Evolutionary conservation across 345 rosid species (phyloP).

Genomic region (Citrus unshiu): DNA sequence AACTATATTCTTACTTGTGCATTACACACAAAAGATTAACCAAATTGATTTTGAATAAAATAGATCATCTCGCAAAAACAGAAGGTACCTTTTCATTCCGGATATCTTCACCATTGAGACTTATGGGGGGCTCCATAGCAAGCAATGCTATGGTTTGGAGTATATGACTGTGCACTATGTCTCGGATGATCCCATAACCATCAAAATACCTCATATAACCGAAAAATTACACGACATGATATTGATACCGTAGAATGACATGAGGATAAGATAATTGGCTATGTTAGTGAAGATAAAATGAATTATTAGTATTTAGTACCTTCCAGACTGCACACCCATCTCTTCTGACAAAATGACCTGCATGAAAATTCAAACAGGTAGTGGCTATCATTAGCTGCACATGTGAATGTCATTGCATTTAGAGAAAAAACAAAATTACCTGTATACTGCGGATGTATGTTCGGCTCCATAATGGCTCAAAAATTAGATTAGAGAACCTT

Average conservation of each 20-base stretch:
- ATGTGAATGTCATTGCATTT: neutral
- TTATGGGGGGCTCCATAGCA: slow-evolving; percentile 83
- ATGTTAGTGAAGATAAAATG: too few species aligned
- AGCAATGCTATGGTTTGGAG: slow-evolving; percentile 75
- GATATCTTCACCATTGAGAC: slow-evolving; percentile 45
- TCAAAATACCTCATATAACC: slow-evolving; percentile 53
- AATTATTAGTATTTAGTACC: too few species aligned
- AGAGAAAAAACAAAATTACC: slow-evolving; percentile 28
- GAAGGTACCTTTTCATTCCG: too few species aligned
- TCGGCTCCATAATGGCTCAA: slow-evolving; percentile 79
- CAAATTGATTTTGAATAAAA: neutral
- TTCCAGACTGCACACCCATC: slow-evolving; percentile 31
- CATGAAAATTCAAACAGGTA: slow-evolving; percentile 19
- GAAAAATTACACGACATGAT: too few species aligned
- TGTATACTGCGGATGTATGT: slow-evolving; percentile 62
- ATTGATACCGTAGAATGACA: too few species aligned
- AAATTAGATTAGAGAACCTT: slow-evolving; percentile 68
- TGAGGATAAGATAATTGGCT: too few species aligned
- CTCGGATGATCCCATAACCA: slow-evolving; percentile 77
- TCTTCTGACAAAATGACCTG: slow-evolving; percentile 74
- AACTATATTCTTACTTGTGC: neutral
- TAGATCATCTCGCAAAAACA: too few species aligned
- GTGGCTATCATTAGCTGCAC: slow-evolving; percentile 7
- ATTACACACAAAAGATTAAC: neutral
- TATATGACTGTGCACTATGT: slow-evolving; percentile 71